Evolutionary conservation across 2,329 filamentous ascomycete species (phyloP).

Genomic region (Aspergillus uvarum): DNA sequence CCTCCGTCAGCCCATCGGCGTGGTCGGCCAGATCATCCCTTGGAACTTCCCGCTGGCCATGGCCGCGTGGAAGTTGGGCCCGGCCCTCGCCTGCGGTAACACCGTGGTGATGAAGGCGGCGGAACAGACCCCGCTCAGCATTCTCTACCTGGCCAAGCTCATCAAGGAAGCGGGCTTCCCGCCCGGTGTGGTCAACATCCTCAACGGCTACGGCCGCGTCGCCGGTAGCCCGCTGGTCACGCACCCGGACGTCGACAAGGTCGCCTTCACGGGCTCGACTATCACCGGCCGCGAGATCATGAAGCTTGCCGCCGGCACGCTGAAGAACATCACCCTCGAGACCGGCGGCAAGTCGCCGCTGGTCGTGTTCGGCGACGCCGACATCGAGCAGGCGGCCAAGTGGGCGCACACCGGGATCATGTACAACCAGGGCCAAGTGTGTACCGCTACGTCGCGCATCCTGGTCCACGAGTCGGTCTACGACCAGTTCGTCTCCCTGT

Average conservation of each 20-base stretch:
- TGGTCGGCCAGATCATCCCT: slow-evolving; percentile 84
- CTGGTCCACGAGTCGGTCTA: slow-evolving; percentile 57
- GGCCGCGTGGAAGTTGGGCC: slow-evolving; percentile 52
- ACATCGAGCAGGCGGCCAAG: slow-evolving; percentile 66
- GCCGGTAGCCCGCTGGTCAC: slow-evolving; percentile 32
- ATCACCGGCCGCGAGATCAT: slow-evolving; percentile 36
- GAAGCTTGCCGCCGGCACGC: slow-evolving; percentile 37
- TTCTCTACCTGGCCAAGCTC: slow-evolving; percentile 35
- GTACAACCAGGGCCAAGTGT: slow-evolving; percentile 41
- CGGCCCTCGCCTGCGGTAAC: slow-evolving; percentile 37
- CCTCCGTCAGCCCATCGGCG: slow-evolving; percentile 72
- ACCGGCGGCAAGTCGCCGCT: slow-evolving; percentile 66
- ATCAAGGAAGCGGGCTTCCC: slow-evolving; percentile 38
- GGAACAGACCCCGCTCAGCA: slow-evolving; percentile 36
- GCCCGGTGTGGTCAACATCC: slow-evolving; percentile 36
- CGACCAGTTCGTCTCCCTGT: slow-evolving; percentile 33
- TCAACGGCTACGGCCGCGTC: slow-evolving; percentile 34
- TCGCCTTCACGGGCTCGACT: slow-evolving; percentile 37
- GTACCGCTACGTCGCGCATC: slow-evolving; percentile 44
- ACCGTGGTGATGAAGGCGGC: slow-evolving; percentile 37
- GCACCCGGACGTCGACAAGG: slow-evolving; percentile 36
- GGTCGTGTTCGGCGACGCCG: slow-evolving; percentile 64
- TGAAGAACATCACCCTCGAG: slow-evolving; percentile 39
- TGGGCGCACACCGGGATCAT: slow-evolving; percentile 62
- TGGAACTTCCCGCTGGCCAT: slow-evolving; percentile 87